phyloP scores from a whole-genome alignment of 495 filamentous ascomycete species.

The Aspergillus sparsus region DNA sequence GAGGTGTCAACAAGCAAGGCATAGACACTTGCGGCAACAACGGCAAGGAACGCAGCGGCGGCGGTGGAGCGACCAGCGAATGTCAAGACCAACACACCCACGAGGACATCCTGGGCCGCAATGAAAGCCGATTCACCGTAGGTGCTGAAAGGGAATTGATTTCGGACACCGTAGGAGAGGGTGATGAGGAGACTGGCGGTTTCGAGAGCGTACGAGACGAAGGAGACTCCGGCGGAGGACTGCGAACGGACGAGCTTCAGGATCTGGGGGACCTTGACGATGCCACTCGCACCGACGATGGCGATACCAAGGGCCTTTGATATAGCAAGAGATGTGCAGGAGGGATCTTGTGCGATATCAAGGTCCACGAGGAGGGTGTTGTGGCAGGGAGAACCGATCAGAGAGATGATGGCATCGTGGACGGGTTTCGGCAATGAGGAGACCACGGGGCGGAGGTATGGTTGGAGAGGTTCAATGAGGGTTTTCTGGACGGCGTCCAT shows the following conservation, averaged over 20 bases:
- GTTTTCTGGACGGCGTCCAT: conserved; percentile 50
- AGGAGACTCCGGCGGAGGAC: conserved; percentile 79
- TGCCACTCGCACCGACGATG: conserved; percentile 82
- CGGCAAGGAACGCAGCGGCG: conserved; percentile 71
- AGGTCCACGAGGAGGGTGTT: conserved; percentile 76
- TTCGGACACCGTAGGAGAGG: conserved; percentile 85
- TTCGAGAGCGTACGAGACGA: conserved; percentile 89
- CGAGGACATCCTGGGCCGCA: conserved; percentile 84
- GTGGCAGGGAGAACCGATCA: conserved; percentile 86
- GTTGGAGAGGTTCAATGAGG: conserved; percentile 64
- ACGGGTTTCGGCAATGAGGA: conserved; percentile 77
- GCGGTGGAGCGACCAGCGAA: conserved; percentile 67
- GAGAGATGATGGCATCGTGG: conserved; percentile 68
- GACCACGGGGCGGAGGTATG: conserved; percentile 71
- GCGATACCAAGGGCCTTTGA: conserved; percentile 90
- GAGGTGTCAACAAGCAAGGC: conserved; percentile 65
- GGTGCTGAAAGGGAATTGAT: conserved; percentile 91
- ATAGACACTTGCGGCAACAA: conserved; percentile 64
- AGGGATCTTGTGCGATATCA: conserved; percentile 64
- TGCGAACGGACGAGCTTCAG: conserved; percentile 80
- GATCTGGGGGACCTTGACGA: conserved; percentile 96
- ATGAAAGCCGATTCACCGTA: conserved; percentile 94
- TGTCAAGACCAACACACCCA: conserved; percentile 78
- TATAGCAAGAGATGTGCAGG: conserved; percentile 82
- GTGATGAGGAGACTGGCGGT: conserved; percentile 80